Evolutionary conservation across 495 filamentous ascomycete genomes (phyloP), one percentile per base, ranked within the genome.

Genomic region (Apodospora peruviana): DNA sequence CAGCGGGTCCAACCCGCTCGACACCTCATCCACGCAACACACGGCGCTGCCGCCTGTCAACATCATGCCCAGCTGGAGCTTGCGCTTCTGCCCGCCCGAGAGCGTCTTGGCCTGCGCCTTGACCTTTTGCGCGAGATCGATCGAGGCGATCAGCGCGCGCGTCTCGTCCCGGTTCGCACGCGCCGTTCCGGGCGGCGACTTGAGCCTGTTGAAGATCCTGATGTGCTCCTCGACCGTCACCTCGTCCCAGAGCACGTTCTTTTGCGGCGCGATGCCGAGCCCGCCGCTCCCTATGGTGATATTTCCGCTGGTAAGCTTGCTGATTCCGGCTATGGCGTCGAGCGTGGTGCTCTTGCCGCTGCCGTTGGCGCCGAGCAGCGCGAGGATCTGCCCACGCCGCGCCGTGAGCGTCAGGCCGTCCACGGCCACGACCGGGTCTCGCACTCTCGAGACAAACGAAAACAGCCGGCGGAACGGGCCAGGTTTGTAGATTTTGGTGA

Each of bases 31-130:
- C 7, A 95, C 84, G 62, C 87, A 90, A 64, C 90, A 95, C 5
- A 95, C 81, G 14, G 76, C 79, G 50, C 83, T 87, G 16, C 88
- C 90, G 34, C 90, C 90, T 20, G 87, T 90, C 45, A 95, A 80
- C 88, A 93, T 94, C 80, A 91, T 90, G n/a, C 85, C 84, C 9
- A 95, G 76, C 59, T 95, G 90, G n/a, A 91, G 69, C 64, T 94
- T 94, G 19, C 90, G 75, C 64, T 91, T 94, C 65, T 95, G 90
- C 1, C 90, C 90, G 5, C 90, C 89, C 2, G 88, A 93, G 4
- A 95, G 72, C 1, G 86, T 87, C 47, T 75, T 76, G 0, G 86
- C 75, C 52, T 70, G 67, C 0, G 87, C 82, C 36, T 80, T 77
- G 19, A 77, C 59, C 66, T 95, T 95, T 8, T 75, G 67, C 14